A percentile compares a stretch with the other conserved stretches of the same genome.
These are phyloP conservation scores for Ustilago cynodontis DNA, from an alignment of 1,284 basidiomycete species.

Conservation along the genomic window DNA sequence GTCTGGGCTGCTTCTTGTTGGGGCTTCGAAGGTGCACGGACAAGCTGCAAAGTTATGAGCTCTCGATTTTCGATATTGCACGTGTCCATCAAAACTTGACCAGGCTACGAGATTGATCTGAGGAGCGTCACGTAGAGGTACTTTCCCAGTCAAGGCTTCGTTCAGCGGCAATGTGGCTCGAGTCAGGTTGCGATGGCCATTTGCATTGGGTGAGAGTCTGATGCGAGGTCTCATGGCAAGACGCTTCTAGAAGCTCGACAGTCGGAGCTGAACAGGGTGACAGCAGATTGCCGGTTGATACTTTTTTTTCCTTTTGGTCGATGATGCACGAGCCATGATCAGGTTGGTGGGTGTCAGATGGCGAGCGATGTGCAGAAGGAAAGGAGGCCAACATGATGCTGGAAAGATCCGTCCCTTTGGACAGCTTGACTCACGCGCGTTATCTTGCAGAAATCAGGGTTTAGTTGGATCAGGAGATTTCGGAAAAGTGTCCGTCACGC, in stretches of 20 bases:
- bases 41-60: background rate
- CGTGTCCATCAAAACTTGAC: background rate
- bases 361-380: background rate
- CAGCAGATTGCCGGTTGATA: background rate
- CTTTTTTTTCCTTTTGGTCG: background rate
- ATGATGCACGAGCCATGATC: conserved; percentile 1
- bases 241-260: conserved; percentile 6
- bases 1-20: too few relatives aligned
- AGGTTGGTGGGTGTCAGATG: background rate
- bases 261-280: background rate
- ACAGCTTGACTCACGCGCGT: background rate
- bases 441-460: conserved; percentile 13
- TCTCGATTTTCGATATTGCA: background rate
- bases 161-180: background rate
- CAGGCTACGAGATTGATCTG: background rate
- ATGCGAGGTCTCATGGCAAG: background rate
- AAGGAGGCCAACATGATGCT: too few relatives aligned
- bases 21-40: background rate
- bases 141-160: conserved; percentile 1
- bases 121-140: conserved; percentile 5
- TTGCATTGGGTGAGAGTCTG: background rate
- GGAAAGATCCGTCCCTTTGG: conserved; percentile 3
- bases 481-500: conserved; percentile 5
- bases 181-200: background rate
- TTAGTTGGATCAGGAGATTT: conserved; percentile 17